Evolutionary conservation across 106 monocot genomes (phyloP), one percentile per base, ranked within the genome.

Genomic region (Xerophyta viscosa): DNA sequence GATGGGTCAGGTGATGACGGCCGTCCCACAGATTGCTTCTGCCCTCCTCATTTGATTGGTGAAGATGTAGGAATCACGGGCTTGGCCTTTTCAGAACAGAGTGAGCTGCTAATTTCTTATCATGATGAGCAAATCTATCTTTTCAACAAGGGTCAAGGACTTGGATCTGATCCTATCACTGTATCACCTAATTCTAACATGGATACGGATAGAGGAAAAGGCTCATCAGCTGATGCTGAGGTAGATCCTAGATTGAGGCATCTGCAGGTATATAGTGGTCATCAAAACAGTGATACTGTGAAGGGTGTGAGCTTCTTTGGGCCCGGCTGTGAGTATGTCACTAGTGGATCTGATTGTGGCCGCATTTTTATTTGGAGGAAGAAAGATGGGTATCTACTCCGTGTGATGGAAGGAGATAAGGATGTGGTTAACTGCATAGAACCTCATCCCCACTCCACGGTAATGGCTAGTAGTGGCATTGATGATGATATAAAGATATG

Each of bases 261-360:
- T 23, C 66, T 70, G 19, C 69, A 51, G 56, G 72, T 60, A 5
- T 92, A 74, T 29, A 55, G 36, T 17, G 93, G 93, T 9, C 93
- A 94, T 62, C 29, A 36, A 0, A 94, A 94, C 48, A 49, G 70
- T 63, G 69, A 82, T 1, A 98, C 96, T 0, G 70, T 90, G 15
- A 98, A 98, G 52, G 85, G 96, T 17, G 96, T 86, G 27, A 80
- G 65, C 43, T 89, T 98, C 62, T 77, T 79, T 46, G 96, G 96
- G 27, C 96, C 96, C 14, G 73, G 60, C 48, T 72, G 79, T 64
- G 96, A 98, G 46, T 98, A 98, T 71, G 82, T 98, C 9, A 72
- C 77, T 15, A 89, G 89, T 67, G 96, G 96, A 36, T 98, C 96
- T 42, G 96, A 98, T 21, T 98, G 89, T 73, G 96, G 96, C 0